Percentiles rank a stretch among this genome's conserved stretches.
These are phyloP conservation scores for Scutellaria minor DNA, from an alignment of 257 asterid genomes.

Conservation along the genomic window DNA sequence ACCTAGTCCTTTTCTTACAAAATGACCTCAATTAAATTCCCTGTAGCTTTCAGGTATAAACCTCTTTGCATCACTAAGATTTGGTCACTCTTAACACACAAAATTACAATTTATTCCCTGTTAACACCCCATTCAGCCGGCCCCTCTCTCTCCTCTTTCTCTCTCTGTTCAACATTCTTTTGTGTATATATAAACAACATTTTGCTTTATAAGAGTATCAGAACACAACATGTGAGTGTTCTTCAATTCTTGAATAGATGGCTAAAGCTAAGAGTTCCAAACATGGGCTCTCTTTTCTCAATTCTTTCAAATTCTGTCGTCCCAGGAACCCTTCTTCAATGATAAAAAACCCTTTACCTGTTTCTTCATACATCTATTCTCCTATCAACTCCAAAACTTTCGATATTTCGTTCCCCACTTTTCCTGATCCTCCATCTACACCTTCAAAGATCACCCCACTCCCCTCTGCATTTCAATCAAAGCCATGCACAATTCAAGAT, in stretches of 20 bases:
- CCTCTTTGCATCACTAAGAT: constrained; percentile 46
- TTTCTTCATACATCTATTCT: constrained; percentile 28
- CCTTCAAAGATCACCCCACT: constrained; percentile 42
- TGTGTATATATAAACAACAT: background rate
- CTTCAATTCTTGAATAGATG: constrained; percentile 27
- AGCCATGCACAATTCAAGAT: background rate
- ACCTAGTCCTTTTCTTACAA: constrained; percentile 28
- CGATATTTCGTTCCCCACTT: constrained; percentile 45
- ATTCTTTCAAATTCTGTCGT: constrained; percentile 51
- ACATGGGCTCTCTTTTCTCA: constrained; percentile 38
- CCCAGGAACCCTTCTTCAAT: constrained; percentile 41
- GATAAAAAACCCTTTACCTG: constrained; percentile 44
- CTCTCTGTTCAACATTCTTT: background rate
- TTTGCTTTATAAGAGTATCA: constrained; percentile 20
- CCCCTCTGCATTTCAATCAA: constrained; percentile 28
- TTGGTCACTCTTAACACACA: constrained; percentile 38
- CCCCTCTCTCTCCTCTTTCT: constrained; percentile 32
- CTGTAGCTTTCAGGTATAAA: constrained; percentile 45
- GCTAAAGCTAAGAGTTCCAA: constrained; percentile 35
- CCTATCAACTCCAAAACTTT: constrained; percentile 43
- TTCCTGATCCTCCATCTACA: constrained; percentile 50
- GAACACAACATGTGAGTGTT: background rate
- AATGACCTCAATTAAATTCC: constrained; percentile 41
- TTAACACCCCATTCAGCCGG: constrained; percentile 38
- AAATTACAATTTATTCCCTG: constrained; percentile 8